Conservation (phyloP, 345 rosid genomes). For the Brassica incana region DNA sequence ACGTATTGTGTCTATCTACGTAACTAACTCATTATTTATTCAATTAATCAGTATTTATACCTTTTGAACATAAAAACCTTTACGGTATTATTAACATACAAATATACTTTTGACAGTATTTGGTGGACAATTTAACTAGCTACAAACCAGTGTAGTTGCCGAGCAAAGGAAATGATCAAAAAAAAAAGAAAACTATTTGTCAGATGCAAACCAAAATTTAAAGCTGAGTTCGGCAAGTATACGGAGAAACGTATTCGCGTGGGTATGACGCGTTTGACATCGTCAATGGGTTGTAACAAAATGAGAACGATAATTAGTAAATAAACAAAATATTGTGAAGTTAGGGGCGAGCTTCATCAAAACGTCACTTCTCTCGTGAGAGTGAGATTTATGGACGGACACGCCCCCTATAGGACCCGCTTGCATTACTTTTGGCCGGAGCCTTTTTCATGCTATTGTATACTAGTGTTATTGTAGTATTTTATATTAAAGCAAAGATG, state of each 20-base stretch:
- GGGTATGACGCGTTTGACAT: constrained; percentile 12
- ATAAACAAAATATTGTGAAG: neutral
- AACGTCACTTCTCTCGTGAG: constrained; percentile 30
- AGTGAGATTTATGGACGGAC: constrained; percentile 36
- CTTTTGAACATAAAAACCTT: too few species aligned
- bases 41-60: too few species aligned
- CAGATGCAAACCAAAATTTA: neutral
- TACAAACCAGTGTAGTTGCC: neutral
- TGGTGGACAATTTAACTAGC: neutral
- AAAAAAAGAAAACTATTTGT: neutral
- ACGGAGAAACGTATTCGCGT: neutral
- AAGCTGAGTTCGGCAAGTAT: neutral
- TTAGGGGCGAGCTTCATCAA: constrained; percentile 25
- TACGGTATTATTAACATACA: too few species aligned
- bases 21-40: too few species aligned
- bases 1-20: too few species aligned
- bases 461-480: neutral
- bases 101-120: too few species aligned
- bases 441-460: neutral
- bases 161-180: neutral
- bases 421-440: constrained; percentile 29
- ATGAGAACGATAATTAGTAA: neutral
- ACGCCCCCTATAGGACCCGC: constrained; percentile 15
- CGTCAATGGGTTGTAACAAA: neutral
- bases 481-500: neutral